Conservation (phyloP, 192 early-diverging fungal genomes). For the Rhizoclosmatium sp. region DNA sequence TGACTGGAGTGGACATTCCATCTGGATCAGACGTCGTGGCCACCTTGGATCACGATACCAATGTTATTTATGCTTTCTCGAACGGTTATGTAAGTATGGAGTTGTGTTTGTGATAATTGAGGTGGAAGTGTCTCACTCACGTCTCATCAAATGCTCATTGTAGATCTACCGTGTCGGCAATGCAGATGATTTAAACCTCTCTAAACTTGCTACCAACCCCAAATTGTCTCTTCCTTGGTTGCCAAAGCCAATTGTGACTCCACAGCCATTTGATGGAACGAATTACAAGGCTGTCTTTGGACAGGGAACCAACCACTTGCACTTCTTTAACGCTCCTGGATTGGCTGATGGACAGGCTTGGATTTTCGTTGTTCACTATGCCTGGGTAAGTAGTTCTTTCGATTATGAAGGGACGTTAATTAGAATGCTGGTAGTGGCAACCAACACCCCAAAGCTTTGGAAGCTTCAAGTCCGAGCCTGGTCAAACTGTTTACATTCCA, state of each 20-base stretch:
- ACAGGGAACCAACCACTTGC: constrained; percentile 36
- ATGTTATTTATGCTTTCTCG: constrained; percentile 27
- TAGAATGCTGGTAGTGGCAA: constrained; percentile 16
- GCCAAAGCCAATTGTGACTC: not conserved
- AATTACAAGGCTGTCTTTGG: constrained; percentile 26
- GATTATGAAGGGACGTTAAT: too few species aligned
- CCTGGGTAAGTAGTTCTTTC: not conserved
- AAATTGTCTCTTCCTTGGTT: constrained; percentile 10
- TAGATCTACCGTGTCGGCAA: constrained; percentile 17
- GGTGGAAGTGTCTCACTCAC: not conserved
- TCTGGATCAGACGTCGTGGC: not conserved
- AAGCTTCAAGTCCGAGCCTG: constrained; percentile 5
- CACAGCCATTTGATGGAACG: constrained; percentile 29
- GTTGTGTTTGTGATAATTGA: not conserved
- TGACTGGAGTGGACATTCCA: constrained; percentile 10
- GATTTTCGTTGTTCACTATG: constrained; percentile 40
- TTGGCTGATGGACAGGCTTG: constrained; percentile 14
- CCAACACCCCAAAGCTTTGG: constrained; percentile 17
- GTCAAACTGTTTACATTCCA: constrained; percentile 20
- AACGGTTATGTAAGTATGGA: not conserved
- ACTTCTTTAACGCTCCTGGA: constrained; percentile 35
- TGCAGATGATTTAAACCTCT: constrained; percentile 6
- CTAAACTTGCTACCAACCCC: not conserved
- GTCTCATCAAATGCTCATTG: not conserved
- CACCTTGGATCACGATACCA: constrained; percentile 33